These are phyloP conservation scores for Phoma herbarum DNA, from an alignment of 2,329 filamentous ascomycete species.

Conservation along the genomic window DNA sequence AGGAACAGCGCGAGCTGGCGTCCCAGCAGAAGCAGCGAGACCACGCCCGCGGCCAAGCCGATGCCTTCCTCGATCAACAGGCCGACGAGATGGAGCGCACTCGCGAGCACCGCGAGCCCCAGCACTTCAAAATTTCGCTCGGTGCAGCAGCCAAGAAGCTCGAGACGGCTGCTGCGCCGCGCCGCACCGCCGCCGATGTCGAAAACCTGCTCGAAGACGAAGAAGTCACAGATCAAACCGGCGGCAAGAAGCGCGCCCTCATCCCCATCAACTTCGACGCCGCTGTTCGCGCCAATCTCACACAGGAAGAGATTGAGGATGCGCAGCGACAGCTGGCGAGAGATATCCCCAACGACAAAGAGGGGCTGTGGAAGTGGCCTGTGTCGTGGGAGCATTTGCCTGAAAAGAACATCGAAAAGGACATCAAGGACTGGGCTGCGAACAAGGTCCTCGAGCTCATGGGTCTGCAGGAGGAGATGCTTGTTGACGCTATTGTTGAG, in stretches of 20 bases:
- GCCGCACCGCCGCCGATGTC: constrained; percentile 89
- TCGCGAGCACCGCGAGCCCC: constrained; percentile 65
- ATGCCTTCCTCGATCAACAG: constrained; percentile 88
- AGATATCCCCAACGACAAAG: constrained; percentile 88
- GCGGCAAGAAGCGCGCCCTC: constrained; percentile 75
- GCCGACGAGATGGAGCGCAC: constrained; percentile 71
- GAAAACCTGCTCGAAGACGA: constrained; percentile 95
- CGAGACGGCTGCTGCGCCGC: constrained; percentile 63
- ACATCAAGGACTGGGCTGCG: constrained; percentile 93
- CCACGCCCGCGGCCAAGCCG: constrained; percentile 82
- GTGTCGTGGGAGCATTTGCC: constrained; percentile 94
- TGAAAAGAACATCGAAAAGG: constrained; percentile 79
- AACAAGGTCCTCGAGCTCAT: constrained; percentile 98
- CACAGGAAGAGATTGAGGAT: constrained; percentile 86
- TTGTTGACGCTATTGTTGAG: constrained; percentile 91
- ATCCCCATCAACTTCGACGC: constrained; percentile 58
- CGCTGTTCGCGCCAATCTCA: constrained; percentile 62
- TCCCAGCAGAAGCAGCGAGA: constrained; percentile 76
- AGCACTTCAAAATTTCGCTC: constrained; percentile 87
- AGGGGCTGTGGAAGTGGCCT: constrained; percentile 89
- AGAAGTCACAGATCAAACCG: constrained; percentile 72
- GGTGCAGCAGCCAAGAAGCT: constrained; percentile 82
- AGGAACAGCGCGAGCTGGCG: constrained; percentile 78
- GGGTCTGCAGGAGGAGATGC: constrained; percentile 93
- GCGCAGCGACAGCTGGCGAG: constrained; percentile 83